Conservation (phyloP, 257 asterid genomes). For the Gynochthodes officinalis region DNA sequence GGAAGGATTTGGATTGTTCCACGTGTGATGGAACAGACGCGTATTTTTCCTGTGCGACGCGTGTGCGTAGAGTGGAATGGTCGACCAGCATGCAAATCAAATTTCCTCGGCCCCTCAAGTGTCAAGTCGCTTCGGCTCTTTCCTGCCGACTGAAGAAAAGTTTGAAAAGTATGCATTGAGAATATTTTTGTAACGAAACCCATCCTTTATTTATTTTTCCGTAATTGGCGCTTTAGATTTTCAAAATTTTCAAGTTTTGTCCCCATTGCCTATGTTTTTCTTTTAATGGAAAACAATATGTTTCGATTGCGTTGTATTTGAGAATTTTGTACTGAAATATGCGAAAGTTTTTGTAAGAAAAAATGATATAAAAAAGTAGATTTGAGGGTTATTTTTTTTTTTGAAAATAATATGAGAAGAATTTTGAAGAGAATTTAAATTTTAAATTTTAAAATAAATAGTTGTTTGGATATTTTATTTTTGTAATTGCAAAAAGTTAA, state of each 20-base stretch:
- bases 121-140: too few relatives aligned
- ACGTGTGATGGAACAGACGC: neutral
- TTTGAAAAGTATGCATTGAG: neutral
- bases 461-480: too few relatives aligned
- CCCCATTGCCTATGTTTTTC: neutral
- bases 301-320: too few relatives aligned
- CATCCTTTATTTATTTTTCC: slow-evolving; percentile 2
- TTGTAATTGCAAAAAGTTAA: too few relatives aligned
- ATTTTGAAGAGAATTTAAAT: too few relatives aligned
- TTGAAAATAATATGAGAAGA: too few relatives aligned
- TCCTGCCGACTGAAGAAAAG: slow-evolving; percentile 44
- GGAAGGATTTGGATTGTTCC: neutral
- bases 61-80: slow-evolving; percentile 33
- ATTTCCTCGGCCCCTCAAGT: slow-evolving; percentile 29
- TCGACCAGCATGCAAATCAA: slow-evolving; percentile 29
- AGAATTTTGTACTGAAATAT: too few relatives aligned
- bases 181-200: slow-evolving; percentile 25
- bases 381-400: too few relatives aligned
- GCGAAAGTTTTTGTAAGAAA: too few relatives aligned
- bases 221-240: neutral
- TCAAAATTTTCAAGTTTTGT: neutral
- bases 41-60: slow-evolving; percentile 25
- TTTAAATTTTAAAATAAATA: too few relatives aligned
- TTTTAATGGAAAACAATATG: too few relatives aligned
- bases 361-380: too few relatives aligned